These are phyloP conservation scores for Cercospora beticola DNA, from an alignment of 2,329 filamentous ascomycete genomes.

Conservation along the genomic window DNA sequence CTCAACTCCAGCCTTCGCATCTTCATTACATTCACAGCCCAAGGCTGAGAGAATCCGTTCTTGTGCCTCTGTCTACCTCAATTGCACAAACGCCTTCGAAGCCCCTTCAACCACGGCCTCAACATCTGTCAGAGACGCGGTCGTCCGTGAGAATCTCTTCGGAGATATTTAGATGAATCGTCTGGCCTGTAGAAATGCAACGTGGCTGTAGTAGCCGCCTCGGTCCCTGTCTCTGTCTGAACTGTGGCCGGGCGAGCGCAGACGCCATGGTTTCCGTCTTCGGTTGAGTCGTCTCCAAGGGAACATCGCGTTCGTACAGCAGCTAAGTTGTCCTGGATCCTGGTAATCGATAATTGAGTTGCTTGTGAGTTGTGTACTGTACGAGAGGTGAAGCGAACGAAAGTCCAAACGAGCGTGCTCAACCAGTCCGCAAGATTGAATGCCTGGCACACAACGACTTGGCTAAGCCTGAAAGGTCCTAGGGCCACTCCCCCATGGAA, in stretches of 20 bases:
- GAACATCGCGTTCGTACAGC: not conserved
- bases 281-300: not conserved
- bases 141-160: not conserved
- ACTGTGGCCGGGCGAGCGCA: not conserved
- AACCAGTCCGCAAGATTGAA: not conserved
- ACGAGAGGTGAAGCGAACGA: not conserved
- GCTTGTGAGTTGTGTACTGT: not conserved
- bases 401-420: not conserved
- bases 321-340: not conserved
- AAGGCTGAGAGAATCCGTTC: not conserved
- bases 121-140: not conserved
- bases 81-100: not conserved
- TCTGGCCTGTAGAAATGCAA: not conserved
- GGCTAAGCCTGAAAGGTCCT: not conserved
- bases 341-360: not conserved
- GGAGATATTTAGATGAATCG: not conserved
- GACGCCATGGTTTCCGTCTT: not conserved
- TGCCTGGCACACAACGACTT: not conserved
- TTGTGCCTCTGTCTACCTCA: not conserved
- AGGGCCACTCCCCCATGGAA: not conserved
- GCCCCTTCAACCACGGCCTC: not conserved
- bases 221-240: not conserved
- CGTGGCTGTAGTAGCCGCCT: not conserved
- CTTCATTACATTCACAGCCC: not conserved
- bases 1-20: not conserved